phyloP scores from a whole-genome alignment of 75 land plant species.

The Sequoiadendron giganteum region DNA sequence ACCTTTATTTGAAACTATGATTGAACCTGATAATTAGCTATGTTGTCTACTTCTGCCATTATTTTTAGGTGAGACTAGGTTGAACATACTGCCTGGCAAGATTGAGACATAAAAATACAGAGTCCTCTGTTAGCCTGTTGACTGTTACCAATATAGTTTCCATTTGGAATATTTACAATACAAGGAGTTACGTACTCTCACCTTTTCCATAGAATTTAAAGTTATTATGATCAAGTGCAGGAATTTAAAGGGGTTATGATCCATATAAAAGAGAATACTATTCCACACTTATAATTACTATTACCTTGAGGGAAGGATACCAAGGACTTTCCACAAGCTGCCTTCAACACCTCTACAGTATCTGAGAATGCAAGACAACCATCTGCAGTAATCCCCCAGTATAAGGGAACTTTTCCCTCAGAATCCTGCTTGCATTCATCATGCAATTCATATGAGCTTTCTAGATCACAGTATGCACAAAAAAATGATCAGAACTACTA shows the following conservation, averaged over 20 bases:
- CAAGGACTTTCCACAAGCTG: slow-evolving; percentile 49
- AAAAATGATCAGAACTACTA: too few species aligned
- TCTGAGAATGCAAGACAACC: slow-evolving; percentile 53
- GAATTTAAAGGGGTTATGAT: not conserved
- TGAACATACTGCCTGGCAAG: too few species aligned
- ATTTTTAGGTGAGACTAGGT: too few species aligned
- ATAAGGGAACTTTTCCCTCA: slow-evolving; percentile 48
- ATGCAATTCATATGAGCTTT: not conserved
- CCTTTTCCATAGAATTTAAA: not conserved
- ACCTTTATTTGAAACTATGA: too few species aligned
- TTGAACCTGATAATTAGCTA: too few species aligned
- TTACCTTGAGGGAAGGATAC: slow-evolving; percentile 50
- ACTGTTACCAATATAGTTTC: too few species aligned
- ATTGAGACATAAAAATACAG: too few species aligned
- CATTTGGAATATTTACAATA: too few species aligned
- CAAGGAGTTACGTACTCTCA: too few species aligned
- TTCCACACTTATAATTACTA: not conserved
- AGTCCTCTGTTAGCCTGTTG: too few species aligned
- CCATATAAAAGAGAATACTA: not conserved
- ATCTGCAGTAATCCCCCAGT: slow-evolving; percentile 56
- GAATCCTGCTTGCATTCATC: slow-evolving; percentile 29
- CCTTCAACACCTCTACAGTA: slow-evolving; percentile 28
- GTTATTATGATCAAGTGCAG: not conserved
- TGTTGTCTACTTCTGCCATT: too few species aligned
- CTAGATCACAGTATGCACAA: not conserved